Evolutionary conservation across 2,329 filamentous ascomycete species (phyloP).

Genomic region (Xylaria polymorpha): DNA sequence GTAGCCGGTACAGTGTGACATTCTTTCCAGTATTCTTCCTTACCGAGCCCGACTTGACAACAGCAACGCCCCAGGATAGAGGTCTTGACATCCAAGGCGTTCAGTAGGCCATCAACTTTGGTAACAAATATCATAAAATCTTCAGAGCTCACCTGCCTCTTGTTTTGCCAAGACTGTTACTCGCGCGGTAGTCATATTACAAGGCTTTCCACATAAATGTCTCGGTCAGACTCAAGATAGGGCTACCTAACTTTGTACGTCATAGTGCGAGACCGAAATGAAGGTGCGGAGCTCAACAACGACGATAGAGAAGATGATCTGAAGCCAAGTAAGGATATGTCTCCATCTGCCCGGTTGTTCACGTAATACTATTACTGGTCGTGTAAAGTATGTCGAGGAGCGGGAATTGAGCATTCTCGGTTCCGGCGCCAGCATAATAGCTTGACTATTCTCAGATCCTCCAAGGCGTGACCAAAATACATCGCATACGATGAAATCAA

Average conservation of each 20-base stretch:
- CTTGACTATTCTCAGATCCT: slow-evolving; percentile 21
- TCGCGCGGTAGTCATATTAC: too few species aligned
- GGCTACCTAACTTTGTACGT: not conserved
- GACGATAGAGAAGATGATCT: not conserved
- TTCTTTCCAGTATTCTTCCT: not conserved
- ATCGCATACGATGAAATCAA: slow-evolving; percentile 1
- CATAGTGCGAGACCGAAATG: slow-evolving; percentile 12
- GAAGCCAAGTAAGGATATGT: slow-evolving; percentile 17
- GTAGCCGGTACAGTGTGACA: not conserved
- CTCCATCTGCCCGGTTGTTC: slow-evolving; percentile 8
- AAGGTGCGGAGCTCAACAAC: slow-evolving; percentile 1
- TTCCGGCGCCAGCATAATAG: slow-evolving; percentile 21
- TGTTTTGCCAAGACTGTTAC: too few species aligned
- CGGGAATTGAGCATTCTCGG: not conserved
- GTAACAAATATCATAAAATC: slow-evolving; percentile 10
- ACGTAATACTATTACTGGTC: not conserved
- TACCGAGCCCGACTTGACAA: not conserved
- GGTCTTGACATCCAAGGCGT: not conserved
- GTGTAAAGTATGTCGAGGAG: not conserved
- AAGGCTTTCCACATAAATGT: not conserved
- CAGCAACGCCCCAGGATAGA: not conserved
- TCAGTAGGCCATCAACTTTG: slow-evolving; percentile 18
- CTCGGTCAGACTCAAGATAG: not conserved
- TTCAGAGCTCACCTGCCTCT: not conserved
- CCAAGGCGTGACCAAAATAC: not conserved